A percentile compares a stretch with the other conserved stretches of the same genome.
Evolutionary conservation across 345 rosid species (phyloP).

Genomic region (Eucalyptus tenuipes): DNA sequence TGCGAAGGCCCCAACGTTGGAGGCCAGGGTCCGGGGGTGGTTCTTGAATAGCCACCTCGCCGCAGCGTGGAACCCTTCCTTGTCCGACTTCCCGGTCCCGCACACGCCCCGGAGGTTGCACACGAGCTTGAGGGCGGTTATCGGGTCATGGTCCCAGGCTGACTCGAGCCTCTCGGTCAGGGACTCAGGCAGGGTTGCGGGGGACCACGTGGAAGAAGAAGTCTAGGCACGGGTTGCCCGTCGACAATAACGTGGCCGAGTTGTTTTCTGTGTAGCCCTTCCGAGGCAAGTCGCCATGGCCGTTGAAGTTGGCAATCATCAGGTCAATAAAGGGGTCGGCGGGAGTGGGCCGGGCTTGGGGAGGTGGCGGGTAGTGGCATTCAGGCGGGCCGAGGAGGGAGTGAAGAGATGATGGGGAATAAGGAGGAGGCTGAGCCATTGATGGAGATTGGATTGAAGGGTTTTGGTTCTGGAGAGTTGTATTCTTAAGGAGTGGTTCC

Average conservation of each 20-base stretch:
- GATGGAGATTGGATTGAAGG: background rate
- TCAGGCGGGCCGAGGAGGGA: constrained; percentile 37
- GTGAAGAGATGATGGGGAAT: background rate
- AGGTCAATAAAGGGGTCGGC: constrained; percentile 13
- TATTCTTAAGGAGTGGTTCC: too few relatives aligned
- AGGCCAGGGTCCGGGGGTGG: too few relatives aligned
- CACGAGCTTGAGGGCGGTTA: constrained; percentile 43
- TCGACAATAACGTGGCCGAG: constrained; percentile 24
- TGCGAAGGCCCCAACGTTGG: too few relatives aligned
- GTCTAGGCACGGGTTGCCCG: constrained; percentile 54
- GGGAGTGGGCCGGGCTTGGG: background rate
- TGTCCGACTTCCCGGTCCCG: constrained; percentile 21
- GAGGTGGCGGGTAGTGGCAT: background rate
- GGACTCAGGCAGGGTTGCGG: constrained; percentile 10
- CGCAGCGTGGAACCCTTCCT: too few relatives aligned
- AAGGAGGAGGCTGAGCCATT: background rate
- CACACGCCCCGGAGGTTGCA: constrained; percentile 63
- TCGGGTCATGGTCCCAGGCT: constrained; percentile 43
- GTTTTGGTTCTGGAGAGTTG: background rate
- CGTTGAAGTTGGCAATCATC: constrained; percentile 23
- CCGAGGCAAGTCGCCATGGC: background rate
- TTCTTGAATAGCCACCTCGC: too few relatives aligned
- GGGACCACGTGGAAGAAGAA: constrained; percentile 65
- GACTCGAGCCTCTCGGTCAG: constrained; percentile 1
- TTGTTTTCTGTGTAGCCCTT: constrained; percentile 37